Percentiles rank a stretch among this genome's conserved stretches.
These are phyloP conservation scores for Nicotiana undulata DNA, from an alignment of 257 asterid species.

Conservation along the genomic window DNA sequence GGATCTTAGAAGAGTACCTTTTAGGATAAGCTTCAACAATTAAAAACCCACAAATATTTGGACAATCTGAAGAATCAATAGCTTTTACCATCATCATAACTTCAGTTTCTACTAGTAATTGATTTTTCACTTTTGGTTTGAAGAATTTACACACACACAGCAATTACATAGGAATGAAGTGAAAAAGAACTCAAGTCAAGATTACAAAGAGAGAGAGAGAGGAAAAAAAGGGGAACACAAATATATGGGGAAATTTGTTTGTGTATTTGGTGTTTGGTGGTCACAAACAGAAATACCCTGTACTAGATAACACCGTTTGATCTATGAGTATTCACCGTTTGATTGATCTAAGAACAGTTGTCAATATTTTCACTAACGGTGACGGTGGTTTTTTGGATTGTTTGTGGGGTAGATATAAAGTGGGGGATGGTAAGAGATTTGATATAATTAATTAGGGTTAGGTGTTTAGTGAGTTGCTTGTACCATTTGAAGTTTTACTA, in stretches of 20 bases:
- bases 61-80: constrained; percentile 36
- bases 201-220: neutral
- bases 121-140: no score
- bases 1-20: constrained; percentile 97
- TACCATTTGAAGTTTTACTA: neutral
- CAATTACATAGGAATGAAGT: neutral
- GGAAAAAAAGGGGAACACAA: neutral
- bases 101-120: neutral
- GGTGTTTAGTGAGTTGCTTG: constrained; percentile 1
- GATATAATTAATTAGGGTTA: neutral
- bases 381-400: neutral
- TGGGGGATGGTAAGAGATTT: neutral
- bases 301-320: constrained; percentile 1
- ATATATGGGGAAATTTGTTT: neutral
- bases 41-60: constrained; percentile 51
- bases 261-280: neutral
- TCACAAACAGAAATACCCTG: neutral
- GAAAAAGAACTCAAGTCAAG: neutral
- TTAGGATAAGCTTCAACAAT: constrained; percentile 93
- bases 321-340: neutral
- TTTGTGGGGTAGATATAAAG: neutral
- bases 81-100: constrained; percentile 52
- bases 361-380: neutral
- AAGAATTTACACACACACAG: neutral
- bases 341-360: neutral